Base-by-base conservation (phyloP, 345 rosid species). In the Fremontodendron californicum region DNA sequence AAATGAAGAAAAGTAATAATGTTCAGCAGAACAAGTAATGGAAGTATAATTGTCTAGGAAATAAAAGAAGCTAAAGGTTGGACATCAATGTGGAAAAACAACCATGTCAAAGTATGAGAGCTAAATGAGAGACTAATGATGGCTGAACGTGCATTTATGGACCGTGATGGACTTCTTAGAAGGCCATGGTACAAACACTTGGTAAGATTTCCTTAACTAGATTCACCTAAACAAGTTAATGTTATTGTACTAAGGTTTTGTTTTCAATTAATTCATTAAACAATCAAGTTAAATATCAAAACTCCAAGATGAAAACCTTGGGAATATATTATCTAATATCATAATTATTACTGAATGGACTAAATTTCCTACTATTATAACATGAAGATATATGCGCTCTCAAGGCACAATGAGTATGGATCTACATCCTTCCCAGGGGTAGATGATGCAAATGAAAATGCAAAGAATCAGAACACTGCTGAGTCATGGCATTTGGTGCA, bases 81-180 rank as follows among this genome's bases (percentile, higher is more conserved):
- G 90, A 43, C 54, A 77, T 60, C 65, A 60, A 13, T 60, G 65
- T 29, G 81, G 83, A 89, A 42, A 40, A 75, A 42, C n/a, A n/a
- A n/a, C n/a, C n/a, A n/a, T n/a, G n/a, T n/a, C n/a, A n/a, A n/a
- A n/a, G n/a, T n/a, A n/a, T 84, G 93, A 83, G 91, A 87, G 82
- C 76, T 93, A 43, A 90, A 90, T 45, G 96, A 93, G 78, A 84
- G 90, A 78, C 78, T 93, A 78, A 90, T 91, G 94, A 89, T 90
- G 91, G 88, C 92, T 6, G 97, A 91, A 73, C 66, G 91, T 75
- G 96, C 93, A 77, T 89, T 93, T 73, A 87, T 94, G 35, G 90
- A 93, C 63, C 51, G 71, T 58, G 89, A 93, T 79, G 94, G 98
- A 75, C 96, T 93, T 76, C 15, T 77, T 8, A 87, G 79, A 39